A percentile compares a stretch with the other conserved stretches of the same genome.
phyloP scores from a whole-genome alignment of 2,329 filamentous ascomycete species.

The Cordyceps fumosorosea region DNA sequence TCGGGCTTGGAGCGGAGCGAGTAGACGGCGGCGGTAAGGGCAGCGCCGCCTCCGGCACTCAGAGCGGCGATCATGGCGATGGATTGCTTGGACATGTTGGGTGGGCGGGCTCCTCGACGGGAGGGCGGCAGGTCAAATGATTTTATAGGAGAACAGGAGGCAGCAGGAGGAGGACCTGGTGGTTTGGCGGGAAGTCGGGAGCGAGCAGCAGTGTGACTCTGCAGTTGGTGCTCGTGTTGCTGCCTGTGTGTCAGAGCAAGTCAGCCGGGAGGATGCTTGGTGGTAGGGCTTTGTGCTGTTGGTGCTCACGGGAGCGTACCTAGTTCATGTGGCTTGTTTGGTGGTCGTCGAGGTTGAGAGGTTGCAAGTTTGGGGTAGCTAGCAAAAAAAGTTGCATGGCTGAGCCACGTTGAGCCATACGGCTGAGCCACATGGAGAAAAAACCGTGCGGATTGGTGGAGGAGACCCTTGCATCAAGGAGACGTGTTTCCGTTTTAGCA shows the following conservation, averaged over 20 bases:
- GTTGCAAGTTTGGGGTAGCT: too few relatives aligned
- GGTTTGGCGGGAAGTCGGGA: too few relatives aligned
- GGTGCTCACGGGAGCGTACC: not conserved
- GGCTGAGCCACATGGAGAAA: not conserved
- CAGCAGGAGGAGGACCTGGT: too few relatives aligned
- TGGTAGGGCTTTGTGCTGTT: not conserved
- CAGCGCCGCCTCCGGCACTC: slow-evolving; percentile 70
- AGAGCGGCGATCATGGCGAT: slow-evolving; percentile 69
- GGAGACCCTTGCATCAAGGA: not conserved
- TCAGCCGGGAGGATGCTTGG: not conserved
- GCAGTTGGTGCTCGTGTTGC: not conserved
- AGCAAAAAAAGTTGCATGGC: not conserved
- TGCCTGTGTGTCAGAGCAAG: not conserved
- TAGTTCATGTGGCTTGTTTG: not conserved
- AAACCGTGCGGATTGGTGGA: not conserved
- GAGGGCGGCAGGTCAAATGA: slow-evolving; percentile 3
- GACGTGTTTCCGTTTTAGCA: too few relatives aligned
- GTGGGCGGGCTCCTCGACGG: not conserved
- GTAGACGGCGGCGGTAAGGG: slow-evolving; percentile 63
- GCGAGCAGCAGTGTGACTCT: too few relatives aligned
- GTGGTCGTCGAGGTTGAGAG: not conserved
- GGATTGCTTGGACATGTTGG: slow-evolving; percentile 70
- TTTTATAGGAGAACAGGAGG: slow-evolving; percentile 15
- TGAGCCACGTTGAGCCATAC: not conserved
- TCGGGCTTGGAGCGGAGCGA: slow-evolving; percentile 46